These are phyloP conservation scores for Sarocladium oryzae DNA, from an alignment of 2,329 filamentous ascomycete species.

Conservation along the genomic window DNA sequence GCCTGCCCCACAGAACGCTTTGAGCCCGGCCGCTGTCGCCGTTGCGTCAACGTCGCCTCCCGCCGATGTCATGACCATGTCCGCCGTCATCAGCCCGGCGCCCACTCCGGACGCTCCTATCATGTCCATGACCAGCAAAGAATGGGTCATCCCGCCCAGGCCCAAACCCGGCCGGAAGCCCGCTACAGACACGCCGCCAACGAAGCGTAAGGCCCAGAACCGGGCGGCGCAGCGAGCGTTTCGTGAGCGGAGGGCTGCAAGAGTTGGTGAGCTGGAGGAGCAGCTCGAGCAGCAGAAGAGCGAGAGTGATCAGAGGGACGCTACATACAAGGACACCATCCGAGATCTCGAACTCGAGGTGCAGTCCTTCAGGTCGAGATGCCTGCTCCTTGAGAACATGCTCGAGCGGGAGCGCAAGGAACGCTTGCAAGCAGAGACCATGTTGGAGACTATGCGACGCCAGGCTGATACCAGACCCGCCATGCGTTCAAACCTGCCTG, in stretches of 20 bases:
- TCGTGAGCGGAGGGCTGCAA: constrained; percentile 76
- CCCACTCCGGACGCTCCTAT: constrained; percentile 22
- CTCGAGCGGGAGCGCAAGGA: constrained; percentile 52
- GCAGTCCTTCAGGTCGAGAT: constrained; percentile 57
- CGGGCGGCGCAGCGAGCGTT: constrained; percentile 87
- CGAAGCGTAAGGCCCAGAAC: constrained; percentile 92
- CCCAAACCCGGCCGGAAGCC: constrained; percentile 92
- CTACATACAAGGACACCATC: constrained; percentile 51
- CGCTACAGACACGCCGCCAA: constrained; percentile 84
- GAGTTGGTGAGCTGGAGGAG: constrained; percentile 70
- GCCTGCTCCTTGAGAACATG: constrained; percentile 56
- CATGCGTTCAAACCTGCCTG: constrained; percentile 15
- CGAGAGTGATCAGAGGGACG: constrained; percentile 48
- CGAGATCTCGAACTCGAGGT: constrained; percentile 57
- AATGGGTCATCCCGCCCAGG: constrained; percentile 79
- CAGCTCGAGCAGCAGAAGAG: constrained; percentile 57
- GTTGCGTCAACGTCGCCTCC: constrained; percentile 19
- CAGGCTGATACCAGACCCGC: constrained; percentile 17
- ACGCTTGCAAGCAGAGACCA: constrained; percentile 36
- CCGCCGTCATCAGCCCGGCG: constrained; percentile 40
- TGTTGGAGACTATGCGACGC: constrained; percentile 30
- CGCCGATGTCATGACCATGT: constrained; percentile 41
- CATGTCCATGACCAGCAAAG: constrained; percentile 65
- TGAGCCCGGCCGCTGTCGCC: constrained; percentile 19
- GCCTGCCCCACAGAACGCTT: constrained; percentile 25